Percentiles rank a stretch among this genome's conserved stretches.
These are phyloP conservation scores for Rehmannia glutinosa DNA, from an alignment of 257 asterid genomes.

Conservation along the genomic window DNA sequence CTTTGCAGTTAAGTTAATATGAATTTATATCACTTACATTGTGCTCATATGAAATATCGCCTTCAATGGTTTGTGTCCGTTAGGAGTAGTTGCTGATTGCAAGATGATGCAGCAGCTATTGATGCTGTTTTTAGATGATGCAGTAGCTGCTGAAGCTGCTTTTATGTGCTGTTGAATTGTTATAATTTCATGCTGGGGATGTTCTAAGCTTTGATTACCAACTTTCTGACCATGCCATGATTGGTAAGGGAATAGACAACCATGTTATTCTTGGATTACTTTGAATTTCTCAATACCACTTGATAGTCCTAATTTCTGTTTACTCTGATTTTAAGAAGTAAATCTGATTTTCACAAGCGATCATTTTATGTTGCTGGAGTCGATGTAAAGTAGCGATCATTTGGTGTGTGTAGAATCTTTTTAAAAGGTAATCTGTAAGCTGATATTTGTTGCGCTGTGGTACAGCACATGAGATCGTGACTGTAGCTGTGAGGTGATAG, in stretches of 20 bases:
- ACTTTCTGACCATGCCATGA: conserved; percentile 24
- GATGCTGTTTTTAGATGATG: conserved; percentile 54
- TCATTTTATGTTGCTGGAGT: neutral
- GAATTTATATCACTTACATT: neutral
- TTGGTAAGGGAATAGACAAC: conserved; percentile 43
- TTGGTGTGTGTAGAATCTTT: neutral
- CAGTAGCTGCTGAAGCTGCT: conserved; percentile 47
- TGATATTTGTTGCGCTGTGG: conserved; percentile 26
- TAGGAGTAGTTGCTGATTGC: conserved; percentile 55
- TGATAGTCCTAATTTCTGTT: too few relatives aligned
- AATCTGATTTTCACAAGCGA: too few relatives aligned
- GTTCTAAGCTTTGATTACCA: conserved; percentile 27
- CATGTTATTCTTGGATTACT: neutral
- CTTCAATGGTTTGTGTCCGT: conserved; percentile 30
- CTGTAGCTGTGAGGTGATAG: conserved; percentile 38
- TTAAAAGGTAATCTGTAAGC: conserved; percentile 6
- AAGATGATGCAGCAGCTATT: conserved; percentile 47
- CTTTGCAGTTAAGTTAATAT: neutral
- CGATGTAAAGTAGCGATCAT: too few relatives aligned
- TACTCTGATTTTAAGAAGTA: too few relatives aligned
- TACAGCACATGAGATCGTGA: conserved; percentile 36
- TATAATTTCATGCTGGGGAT: conserved; percentile 40
- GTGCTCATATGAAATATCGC: neutral
- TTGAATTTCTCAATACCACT: too few relatives aligned
- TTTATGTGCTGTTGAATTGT: conserved; percentile 50